Conservation (phyloP, 2,329 filamentous ascomycete species). For the Boeremia lycopersici region DNA sequence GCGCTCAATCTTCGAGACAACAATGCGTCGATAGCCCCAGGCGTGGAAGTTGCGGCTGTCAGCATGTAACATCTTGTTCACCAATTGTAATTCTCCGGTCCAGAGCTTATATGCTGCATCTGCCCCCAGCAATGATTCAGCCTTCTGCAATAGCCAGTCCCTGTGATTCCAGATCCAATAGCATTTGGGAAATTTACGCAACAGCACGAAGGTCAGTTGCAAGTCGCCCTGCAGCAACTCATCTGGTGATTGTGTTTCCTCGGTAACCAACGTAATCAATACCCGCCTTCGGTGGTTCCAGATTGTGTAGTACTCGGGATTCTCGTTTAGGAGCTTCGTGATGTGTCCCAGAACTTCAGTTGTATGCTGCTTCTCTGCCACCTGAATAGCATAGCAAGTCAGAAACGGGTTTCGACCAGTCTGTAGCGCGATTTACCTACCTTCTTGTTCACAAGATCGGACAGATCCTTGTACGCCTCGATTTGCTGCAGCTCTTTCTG, state of each 20-base stretch:
- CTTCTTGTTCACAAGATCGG: slow-evolving; percentile 69
- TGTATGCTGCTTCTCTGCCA: slow-evolving; percentile 56
- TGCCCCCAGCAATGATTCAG: slow-evolving; percentile 66
- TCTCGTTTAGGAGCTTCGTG: slow-evolving; percentile 74
- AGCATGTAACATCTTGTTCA: slow-evolving; percentile 83
- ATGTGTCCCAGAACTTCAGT: slow-evolving; percentile 68
- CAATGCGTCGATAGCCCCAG: slow-evolving; percentile 85
- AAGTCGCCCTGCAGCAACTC: slow-evolving; percentile 75
- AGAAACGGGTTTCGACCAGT: neutral
- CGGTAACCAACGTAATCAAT: slow-evolving; percentile 64
- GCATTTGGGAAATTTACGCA: slow-evolving; percentile 90
- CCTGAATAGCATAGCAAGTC: slow-evolving; percentile 33
- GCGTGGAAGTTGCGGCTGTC: slow-evolving; percentile 96
- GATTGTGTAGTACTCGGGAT: slow-evolving; percentile 89
- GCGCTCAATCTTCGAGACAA: slow-evolving; percentile 77
- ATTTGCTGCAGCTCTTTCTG: slow-evolving; percentile 78
- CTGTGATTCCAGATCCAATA: slow-evolving; percentile 99
- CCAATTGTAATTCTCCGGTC: slow-evolving; percentile 81
- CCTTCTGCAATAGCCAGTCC: slow-evolving; percentile 79
- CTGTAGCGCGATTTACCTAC: slow-evolving; percentile 58
- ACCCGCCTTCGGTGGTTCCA: slow-evolving; percentile 85
- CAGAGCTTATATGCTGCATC: slow-evolving; percentile 70
- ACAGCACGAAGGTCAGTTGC: slow-evolving; percentile 79
- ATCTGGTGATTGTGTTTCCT: slow-evolving; percentile 41
- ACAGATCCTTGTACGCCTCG: slow-evolving; percentile 73